phyloP scores from a whole-genome alignment of 2,329 filamentous ascomycete genomes.

The Fusarium paranaense region DNA sequence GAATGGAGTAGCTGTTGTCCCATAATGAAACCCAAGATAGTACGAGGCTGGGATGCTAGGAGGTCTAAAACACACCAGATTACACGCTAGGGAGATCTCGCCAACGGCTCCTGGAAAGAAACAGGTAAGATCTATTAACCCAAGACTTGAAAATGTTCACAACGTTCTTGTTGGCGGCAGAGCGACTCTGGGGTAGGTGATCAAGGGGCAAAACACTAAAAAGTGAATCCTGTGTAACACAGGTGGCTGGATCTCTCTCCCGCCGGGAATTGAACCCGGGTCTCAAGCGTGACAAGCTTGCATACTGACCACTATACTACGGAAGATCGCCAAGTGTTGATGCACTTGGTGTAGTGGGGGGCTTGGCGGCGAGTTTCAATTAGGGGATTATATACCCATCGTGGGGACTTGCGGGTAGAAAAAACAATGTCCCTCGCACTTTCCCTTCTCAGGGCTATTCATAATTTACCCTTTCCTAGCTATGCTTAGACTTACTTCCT shows the following conservation, averaged over 20 bases:
- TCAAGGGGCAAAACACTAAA: not conserved
- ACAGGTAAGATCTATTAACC: not conserved
- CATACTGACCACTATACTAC: not conserved
- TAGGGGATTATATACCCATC: too few relatives aligned
- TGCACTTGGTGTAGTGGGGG: not conserved
- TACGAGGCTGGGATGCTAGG: not conserved
- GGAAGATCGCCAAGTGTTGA: not conserved
- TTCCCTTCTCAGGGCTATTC: too few relatives aligned
- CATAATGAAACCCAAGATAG: not conserved
- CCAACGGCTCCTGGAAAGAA: not conserved
- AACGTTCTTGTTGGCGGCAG: not conserved
- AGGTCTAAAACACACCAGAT: rapidly evolving
- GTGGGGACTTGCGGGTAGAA: too few relatives aligned
- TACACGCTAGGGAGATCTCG: not conserved
- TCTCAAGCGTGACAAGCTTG: not conserved
- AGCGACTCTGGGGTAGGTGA: not conserved
- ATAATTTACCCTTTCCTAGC: too few relatives aligned
- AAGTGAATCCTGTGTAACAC: not conserved
- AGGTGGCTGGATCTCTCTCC: not conserved
- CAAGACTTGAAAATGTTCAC: not conserved
- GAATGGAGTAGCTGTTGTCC: not conserved
- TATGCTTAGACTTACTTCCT: too few relatives aligned
- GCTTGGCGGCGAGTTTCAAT: too few relatives aligned
- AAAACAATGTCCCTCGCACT: too few relatives aligned
- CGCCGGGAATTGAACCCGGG: not conserved